Evolutionary conservation across 352 stramenopile species (phyloP).

Genomic region (Pseudoperonospora humuli): DNA sequence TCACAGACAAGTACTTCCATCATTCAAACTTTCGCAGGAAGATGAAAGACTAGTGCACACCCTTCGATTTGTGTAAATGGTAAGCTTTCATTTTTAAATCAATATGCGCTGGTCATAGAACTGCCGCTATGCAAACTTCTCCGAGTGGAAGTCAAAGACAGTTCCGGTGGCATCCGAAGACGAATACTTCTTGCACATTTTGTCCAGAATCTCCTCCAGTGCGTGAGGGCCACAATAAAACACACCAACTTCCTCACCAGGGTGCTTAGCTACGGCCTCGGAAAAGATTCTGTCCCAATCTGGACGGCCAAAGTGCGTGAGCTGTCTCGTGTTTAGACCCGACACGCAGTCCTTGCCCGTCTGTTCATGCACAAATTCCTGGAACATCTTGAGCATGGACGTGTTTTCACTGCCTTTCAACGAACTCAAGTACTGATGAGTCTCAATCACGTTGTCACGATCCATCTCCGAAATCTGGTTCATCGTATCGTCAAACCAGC

Average conservation of each 20-base stretch:
- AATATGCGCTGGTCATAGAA: no score
- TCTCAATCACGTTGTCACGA: slow-evolving; percentile 67
- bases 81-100: no score
- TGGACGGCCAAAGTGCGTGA: slow-evolving; percentile 82
- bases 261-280: slow-evolving; percentile 37
- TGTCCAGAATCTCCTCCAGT: slow-evolving; percentile 68
- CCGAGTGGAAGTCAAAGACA: slow-evolving; percentile 78
- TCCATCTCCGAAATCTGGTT: slow-evolving; percentile 79
- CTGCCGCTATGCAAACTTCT: slow-evolving; percentile 78
- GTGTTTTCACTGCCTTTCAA: slow-evolving; percentile 66
- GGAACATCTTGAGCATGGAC: slow-evolving; percentile 74
- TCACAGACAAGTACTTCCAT: no score
- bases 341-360: slow-evolving; percentile 76
- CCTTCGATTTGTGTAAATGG: no score
- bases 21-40: no score
- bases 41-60: no score
- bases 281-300: slow-evolving; percentile 78
- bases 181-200: slow-evolving; percentile 64
- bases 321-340: slow-evolving; percentile 63
- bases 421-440: slow-evolving; percentile 79
- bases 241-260: slow-evolving; percentile 70
- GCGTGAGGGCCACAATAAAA: slow-evolving; percentile 81
- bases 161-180: slow-evolving; percentile 43
- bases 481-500: slow-evolving; percentile 83
- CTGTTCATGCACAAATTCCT: slow-evolving; percentile 76